These are phyloP conservation scores for Capillidium rhysosporum DNA, from an alignment of 371 early-diverging fungal genomes.

Conservation along the genomic window DNA sequence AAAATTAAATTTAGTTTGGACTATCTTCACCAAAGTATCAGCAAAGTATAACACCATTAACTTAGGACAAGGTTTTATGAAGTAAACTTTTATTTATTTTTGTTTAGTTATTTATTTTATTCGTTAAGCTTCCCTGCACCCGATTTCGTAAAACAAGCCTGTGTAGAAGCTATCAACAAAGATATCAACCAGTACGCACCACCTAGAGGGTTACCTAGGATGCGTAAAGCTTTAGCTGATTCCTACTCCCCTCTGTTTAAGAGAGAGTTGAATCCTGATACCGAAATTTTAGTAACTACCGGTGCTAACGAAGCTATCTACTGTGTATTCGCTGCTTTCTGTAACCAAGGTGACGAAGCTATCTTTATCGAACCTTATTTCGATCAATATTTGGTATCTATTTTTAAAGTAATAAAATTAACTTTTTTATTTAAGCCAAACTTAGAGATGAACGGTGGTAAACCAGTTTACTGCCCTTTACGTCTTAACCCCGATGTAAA, in stretches of 20 bases:
- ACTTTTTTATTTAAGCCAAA: constrained; percentile 34
- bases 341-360: constrained; percentile 40
- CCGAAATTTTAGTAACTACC: constrained; percentile 72
- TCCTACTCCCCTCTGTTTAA: constrained; percentile 49
- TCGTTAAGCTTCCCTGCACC: constrained; percentile 59
- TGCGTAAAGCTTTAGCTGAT: constrained; percentile 56
- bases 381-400: constrained; percentile 76
- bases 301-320: constrained; percentile 79
- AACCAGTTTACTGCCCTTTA: constrained; percentile 67
- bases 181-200: constrained; percentile 72
- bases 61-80: constrained; percentile 83
- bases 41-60: constrained; percentile 73
- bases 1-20: constrained; percentile 61
- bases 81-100: constrained; percentile 16
- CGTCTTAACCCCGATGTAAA: constrained; percentile 25
- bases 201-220: constrained; percentile 55
- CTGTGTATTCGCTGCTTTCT: neutral
- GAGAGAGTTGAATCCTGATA: constrained; percentile 47
- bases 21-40: constrained; percentile 77
- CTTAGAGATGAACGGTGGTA: constrained; percentile 75
- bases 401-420: neutral
- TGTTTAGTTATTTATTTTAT: neutral
- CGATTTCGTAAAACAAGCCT: constrained; percentile 67
- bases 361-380: constrained; percentile 87
- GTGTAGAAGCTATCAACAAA: constrained; percentile 36